Conservation (phyloP, 441 rosid genomes). For the Populus hybrid region DNA sequence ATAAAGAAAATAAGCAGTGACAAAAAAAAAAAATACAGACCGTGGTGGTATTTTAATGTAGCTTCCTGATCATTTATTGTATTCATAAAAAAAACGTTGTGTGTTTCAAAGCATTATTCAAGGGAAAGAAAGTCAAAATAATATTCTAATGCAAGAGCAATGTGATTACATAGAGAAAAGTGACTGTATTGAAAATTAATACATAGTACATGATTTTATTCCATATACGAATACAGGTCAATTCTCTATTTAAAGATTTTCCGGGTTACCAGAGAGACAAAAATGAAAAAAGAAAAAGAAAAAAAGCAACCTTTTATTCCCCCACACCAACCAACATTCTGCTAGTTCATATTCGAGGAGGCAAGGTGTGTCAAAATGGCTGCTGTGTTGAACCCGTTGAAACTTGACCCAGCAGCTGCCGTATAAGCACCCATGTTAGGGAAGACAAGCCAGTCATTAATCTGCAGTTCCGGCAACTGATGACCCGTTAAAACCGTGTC, state of each 20-base stretch:
- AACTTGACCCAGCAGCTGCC: slow-evolving; percentile 25
- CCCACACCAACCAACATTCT: background rate
- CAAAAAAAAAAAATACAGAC: too few relatives aligned
- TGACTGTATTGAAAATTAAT: background rate
- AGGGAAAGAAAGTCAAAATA: too few relatives aligned
- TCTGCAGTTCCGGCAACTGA: slow-evolving; percentile 31
- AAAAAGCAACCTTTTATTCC: background rate
- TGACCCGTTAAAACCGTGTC: slow-evolving; percentile 28
- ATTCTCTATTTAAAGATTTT: too few relatives aligned
- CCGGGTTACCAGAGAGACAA: background rate
- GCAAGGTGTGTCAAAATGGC: slow-evolving; percentile 22
- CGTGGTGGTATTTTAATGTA: too few relatives aligned
- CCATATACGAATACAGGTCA: background rate
- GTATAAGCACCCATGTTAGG: slow-evolving; percentile 41
- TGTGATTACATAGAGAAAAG: background rate
- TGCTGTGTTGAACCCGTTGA: slow-evolving; percentile 33
- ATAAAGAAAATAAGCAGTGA: too few relatives aligned
- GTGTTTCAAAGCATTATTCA: too few relatives aligned
- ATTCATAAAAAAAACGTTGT: too few relatives aligned
- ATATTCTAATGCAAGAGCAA: too few relatives aligned
- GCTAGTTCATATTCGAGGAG: slow-evolving; percentile 9
- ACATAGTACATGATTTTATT: background rate
- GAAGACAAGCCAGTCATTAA: slow-evolving; percentile 38
- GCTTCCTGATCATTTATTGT: too few relatives aligned
- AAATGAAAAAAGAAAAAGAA: too few relatives aligned